phyloP scores from a whole-genome alignment of 1,284 basidiomycete species.

The Papiliotrema flavescens region DNA sequence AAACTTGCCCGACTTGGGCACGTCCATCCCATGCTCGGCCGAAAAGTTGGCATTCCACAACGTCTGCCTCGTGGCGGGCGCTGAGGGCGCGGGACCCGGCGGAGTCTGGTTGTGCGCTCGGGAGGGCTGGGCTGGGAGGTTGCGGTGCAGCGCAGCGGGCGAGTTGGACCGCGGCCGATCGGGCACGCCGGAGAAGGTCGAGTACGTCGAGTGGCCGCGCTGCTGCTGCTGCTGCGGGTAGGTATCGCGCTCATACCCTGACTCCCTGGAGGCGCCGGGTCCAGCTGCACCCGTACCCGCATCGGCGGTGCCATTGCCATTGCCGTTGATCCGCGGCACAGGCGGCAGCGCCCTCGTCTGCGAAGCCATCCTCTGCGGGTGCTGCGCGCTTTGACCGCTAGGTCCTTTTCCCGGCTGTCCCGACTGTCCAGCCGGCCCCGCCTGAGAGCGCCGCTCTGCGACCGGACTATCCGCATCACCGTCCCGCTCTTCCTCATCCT shows the following conservation, averaged over 20 bases:
- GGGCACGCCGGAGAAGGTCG: slow-evolving; percentile 6
- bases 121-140: slow-evolving; percentile 6
- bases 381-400: not conserved
- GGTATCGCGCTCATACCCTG: no score
- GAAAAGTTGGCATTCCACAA: slow-evolving; percentile 85
- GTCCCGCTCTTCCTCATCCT: slow-evolving; percentile 59
- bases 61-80: slow-evolving; percentile 51
- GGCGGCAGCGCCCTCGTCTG: slow-evolving; percentile 24
- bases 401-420: not conserved
- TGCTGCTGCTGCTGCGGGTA: not conserved
- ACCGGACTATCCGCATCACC: not conserved
- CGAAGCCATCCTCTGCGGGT: not conserved
- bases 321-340: slow-evolving; percentile 9
- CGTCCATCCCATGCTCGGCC: slow-evolving; percentile 54
- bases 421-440: no score
- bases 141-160: slow-evolving; percentile 7
- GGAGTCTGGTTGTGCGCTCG: no score
- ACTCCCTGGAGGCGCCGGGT: no score
- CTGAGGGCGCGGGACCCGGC: slow-evolving; percentile 48
- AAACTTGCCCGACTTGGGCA: slow-evolving; percentile 54
- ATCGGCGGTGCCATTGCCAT: not conserved
- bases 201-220: not conserved
- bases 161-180: slow-evolving; percentile 9
- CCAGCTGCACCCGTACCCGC: not conserved
- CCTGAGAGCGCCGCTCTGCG: not conserved